Percentiles rank a stretch among this genome's conserved stretches.
Conservation (phyloP, 2,329 filamentous ascomycete species). For the Exophiala spinifera region DNA sequence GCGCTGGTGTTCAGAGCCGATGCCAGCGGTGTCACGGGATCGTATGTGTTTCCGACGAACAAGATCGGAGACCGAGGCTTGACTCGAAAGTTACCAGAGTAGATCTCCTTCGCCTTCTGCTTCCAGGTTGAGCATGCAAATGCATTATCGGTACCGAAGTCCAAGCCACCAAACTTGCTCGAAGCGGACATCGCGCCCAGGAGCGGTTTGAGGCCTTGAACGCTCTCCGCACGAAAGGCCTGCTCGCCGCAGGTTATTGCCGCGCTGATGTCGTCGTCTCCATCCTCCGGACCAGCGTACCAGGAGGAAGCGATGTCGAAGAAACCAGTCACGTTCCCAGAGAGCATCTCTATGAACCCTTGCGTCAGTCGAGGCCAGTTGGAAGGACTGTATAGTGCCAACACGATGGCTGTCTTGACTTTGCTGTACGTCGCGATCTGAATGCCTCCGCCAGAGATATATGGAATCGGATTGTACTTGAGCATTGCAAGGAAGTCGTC, state of each 20-base stretch:
- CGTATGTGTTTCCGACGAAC: slow-evolving; percentile 31
- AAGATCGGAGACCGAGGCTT: slow-evolving; percentile 31
- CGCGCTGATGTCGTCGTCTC: background rate
- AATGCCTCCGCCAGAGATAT: background rate
- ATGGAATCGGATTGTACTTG: slow-evolving; percentile 1
- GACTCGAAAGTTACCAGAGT: slow-evolving; percentile 28
- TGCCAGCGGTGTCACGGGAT: slow-evolving; percentile 30
- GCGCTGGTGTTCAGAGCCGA: slow-evolving; percentile 30
- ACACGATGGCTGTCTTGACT: background rate
- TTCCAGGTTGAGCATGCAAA: slow-evolving; percentile 18
- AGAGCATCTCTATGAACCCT: background rate
- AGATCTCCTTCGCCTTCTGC: slow-evolving; percentile 28
- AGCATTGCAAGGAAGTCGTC: background rate
- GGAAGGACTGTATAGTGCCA: slow-evolving; percentile 11
- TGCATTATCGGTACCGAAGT: background rate
- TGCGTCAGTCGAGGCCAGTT: background rate
- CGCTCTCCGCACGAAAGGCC: slow-evolving; percentile 6
- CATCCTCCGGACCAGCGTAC: background rate
- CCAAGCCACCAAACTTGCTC: background rate
- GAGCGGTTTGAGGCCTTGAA: background rate
- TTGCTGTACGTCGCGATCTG: background rate
- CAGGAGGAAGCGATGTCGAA: background rate
- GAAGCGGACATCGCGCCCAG: background rate
- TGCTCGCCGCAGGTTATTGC: slow-evolving; percentile 14
- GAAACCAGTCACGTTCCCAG: background rate